Evolutionary conservation across 2,329 filamentous ascomycete species (phyloP).

Genomic region (Colletotrichum lupini): DNA sequence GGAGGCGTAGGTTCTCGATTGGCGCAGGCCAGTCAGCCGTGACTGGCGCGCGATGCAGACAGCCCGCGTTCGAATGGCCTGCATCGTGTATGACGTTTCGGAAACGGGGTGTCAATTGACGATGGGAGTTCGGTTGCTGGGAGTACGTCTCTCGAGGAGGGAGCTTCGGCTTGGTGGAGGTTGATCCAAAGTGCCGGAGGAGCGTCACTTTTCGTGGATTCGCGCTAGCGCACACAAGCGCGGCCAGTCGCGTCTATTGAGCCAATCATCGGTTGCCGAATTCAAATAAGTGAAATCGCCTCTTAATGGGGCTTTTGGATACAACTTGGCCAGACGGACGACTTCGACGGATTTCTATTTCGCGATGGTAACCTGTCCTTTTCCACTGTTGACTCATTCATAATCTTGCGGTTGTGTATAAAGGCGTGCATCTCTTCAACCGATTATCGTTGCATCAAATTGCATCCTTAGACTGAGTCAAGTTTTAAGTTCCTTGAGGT

Average conservation of each 20-base stretch:
- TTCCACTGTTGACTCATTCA: constrained; percentile 32
- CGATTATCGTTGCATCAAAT: not conserved
- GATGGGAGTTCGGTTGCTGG: constrained; percentile 4
- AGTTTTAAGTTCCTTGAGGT: not conserved
- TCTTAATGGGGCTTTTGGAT: constrained; percentile 20
- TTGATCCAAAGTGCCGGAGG: constrained; percentile 16
- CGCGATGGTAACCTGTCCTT: constrained; percentile 34
- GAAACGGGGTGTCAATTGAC: constrained; percentile 29
- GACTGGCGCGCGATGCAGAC: constrained; percentile 50
- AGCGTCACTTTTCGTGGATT: constrained; percentile 33
- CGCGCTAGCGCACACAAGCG: constrained; percentile 4
- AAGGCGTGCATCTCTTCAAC: not conserved
- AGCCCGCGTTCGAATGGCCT: constrained; percentile 49
- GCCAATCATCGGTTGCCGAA: constrained; percentile 35
- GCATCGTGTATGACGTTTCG: constrained; percentile 44
- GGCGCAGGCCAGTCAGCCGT: constrained; percentile 45
- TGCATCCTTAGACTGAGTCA: not conserved
- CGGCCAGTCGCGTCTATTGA: not conserved
- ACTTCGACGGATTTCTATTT: constrained; percentile 34
- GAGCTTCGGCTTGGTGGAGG: constrained; percentile 32
- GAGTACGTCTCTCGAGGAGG: constrained; percentile 18
- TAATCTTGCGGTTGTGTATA: not conserved
- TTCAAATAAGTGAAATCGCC: constrained; percentile 35
- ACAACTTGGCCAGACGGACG: constrained; percentile 33
- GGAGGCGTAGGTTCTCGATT: constrained; percentile 64